Evolutionary conservation across 805 yeast species (phyloP), one percentile per base, ranked within the genome.

Genomic region (Wickerhamomyces subpelliculosus): DNA sequence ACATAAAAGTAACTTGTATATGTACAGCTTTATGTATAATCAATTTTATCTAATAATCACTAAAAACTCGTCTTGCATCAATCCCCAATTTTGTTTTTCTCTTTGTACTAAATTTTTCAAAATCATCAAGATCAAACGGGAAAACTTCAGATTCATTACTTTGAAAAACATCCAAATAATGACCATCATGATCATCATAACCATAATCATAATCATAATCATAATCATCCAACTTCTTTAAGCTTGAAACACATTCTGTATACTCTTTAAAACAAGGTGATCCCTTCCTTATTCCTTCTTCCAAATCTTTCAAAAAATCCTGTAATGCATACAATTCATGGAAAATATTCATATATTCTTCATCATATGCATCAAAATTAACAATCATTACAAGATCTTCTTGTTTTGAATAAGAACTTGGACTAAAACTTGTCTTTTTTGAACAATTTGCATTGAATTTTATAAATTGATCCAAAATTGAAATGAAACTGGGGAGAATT

Each of bases 321-420:
- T 40, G 38, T 12, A 43, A 32, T n/a, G 28, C 25, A 22, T 37
- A 43, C 14, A 45, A 22, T 3, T 32, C 21, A 9, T 41, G 22
- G 21, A 43, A 8, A 13, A 47, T 10, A 3, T 24, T 4, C 12
- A 32, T 38, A 25, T 43, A 47, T 3, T 32, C 36, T n/a, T 40
- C 38, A 14, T 45, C 49, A 27, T 47, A 47, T 17, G 35, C 16
- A 16, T 47, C 47, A 31, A 35, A 47, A 8, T 42, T 47, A 12
- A 45, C 35, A 8, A 47, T 28, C 32, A 47, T 34, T 3, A 38
- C 39, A n/a, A n/a, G n/a, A n/a, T n/a, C n/a, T n/a, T n/a, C n/a
- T n/a, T n/a, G n/a, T n/a, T n/a, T n/a, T n/a, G n/a, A n/a, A n/a
- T n/a, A n/a, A n/a, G n/a, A n/a, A n/a, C n/a, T n/a, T n/a, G n/a